Evolutionary conservation across 2,329 filamentous ascomycete species (phyloP), one percentile per base, ranked within the genome.

Genomic region (Cercospora brassicicola): DNA sequence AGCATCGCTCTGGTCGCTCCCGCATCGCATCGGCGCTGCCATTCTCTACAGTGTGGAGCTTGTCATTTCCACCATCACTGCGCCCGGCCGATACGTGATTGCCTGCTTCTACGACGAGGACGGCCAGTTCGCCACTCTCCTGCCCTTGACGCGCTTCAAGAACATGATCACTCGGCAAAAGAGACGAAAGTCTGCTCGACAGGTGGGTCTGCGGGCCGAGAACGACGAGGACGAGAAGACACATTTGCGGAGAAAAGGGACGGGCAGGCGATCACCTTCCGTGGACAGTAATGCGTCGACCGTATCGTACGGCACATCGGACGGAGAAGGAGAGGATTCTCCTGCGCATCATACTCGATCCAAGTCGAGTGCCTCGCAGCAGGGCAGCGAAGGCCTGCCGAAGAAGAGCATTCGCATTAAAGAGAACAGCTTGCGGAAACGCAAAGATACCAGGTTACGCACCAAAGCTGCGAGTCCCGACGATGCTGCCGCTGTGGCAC

Each of bases 321-420:
- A 89, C 67, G 87, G 89, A 15, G 91, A 93, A 76, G 76, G 78
- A 6, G 76, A 78, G 2, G 80, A 82, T 69, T 77, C 77, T 57
- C 82, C 82, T 4, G 80, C 82, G 65, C 83, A 86, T 56, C 87
- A 91, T 76, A 84, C 84, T 56, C 86, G 90, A 63, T 90, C 90
- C 26, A 90, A 88, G 77, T 89, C 89, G 20, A 75, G 78, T 59
- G 23, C 51, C 15, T 56, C 62, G 11, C 62, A 15, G 28, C 30
- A 7, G 23, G 13, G 39, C 9, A 62, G 7, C 75, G 78, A 23
- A n/a, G 30, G 26, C 18, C 48, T 64, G 2, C 62, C 62, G 3
- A 64, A 64, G 75, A 87, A 93, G 66, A 96, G 93, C 1, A 97
- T 97, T 71, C 88, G 93, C 45, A 97, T 98, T 75, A 96, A 95